phyloP scores from a whole-genome alignment of 331 rosid genomes.

The Dryas integrifolia region DNA sequence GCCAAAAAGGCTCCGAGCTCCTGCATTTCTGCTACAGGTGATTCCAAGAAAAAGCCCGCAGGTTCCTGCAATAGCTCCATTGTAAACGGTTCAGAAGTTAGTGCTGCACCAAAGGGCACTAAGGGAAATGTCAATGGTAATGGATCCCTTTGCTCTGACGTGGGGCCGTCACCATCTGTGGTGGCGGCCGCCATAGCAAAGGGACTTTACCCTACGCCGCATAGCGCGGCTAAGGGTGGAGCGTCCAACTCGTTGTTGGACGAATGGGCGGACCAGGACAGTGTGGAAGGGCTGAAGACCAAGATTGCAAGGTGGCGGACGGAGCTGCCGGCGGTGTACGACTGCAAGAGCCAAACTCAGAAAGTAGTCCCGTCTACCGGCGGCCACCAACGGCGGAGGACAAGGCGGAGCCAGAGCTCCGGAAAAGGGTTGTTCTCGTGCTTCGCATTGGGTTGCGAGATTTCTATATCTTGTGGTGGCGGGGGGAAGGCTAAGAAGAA shows the following conservation, averaged over 20 bases:
- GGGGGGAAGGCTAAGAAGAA: slow-evolving; percentile 43
- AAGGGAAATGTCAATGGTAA: slow-evolving; percentile 23
- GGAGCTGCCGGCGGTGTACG: slow-evolving; percentile 58
- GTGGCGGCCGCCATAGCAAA: slow-evolving; percentile 73
- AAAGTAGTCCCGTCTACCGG: slow-evolving; percentile 16
- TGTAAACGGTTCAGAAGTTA: slow-evolving; percentile 30
- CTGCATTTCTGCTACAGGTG: background rate
- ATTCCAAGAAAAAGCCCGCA: background rate
- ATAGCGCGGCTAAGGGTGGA: background rate
- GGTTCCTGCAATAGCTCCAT: slow-evolving; percentile 29
- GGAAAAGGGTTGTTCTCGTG: slow-evolving; percentile 56
- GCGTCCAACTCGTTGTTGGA: slow-evolving; percentile 41
- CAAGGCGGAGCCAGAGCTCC: slow-evolving; percentile 1
- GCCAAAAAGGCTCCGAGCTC: background rate
- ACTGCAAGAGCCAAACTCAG: slow-evolving; percentile 20
- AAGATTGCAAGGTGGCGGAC: slow-evolving; percentile 72
- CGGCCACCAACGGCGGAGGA: background rate
- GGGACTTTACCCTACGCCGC: slow-evolving; percentile 43
- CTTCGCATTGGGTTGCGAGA: slow-evolving; percentile 64
- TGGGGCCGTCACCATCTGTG: slow-evolving; percentile 74
- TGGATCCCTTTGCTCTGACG: slow-evolving; percentile 56
- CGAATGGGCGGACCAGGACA: slow-evolving; percentile 54
- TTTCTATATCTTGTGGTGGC: slow-evolving; percentile 59
- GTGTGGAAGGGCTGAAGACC: slow-evolving; percentile 55
- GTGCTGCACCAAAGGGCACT: slow-evolving; percentile 7